Base-by-base conservation (phyloP, 1,284 basidiomycete species). In the Fomitopsis pinicola region DNA sequence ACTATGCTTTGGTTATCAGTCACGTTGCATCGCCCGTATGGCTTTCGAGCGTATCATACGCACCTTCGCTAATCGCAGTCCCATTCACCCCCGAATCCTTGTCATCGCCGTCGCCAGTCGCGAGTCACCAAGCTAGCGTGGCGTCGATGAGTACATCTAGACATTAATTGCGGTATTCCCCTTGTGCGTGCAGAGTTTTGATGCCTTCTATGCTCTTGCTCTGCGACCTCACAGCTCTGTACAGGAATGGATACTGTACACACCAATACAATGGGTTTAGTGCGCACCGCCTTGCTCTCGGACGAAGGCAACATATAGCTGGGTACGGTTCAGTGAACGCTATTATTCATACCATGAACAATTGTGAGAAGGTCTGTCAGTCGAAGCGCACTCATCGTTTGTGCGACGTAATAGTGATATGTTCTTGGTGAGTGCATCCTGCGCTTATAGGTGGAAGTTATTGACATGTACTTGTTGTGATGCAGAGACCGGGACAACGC, bases 61-160 rank as follows among this genome's bases (percentile, higher is more conserved):
- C 48, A 50, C 2, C 28, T 33, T 12, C 28, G 28, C 28, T 50
- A 50, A 22, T 50, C 7, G n/a, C 48, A 14, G 15, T 8, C 38
- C 14, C 38, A 33, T 33, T 33, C 30, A 33, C 8, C 36, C 76
- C 75, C 1, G 69, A 69, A 6, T 73, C 77, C 0, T 66, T 80
- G 6, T 60, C 62, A 1, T 76, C 74, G 8, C 68, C 44, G 6
- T 74, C 61, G 0, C 73, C 75, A 14, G 76, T 71, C 26, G 71
- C 76, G 0, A 71, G 76, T 15, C 77, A 78, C 67, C 38, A 15
- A 40, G 14, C 10, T 6, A 12, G 10, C 35, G 35, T 36, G 6
- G 35, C 12, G 38, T 40, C 12, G 38, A 40, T 8, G 38, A 40
- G 38, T 10, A 14, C 38, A 40, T 40, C 38, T 40, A 40, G 38